A percentile compares a stretch with the other conserved stretches of the same genome.
phyloP scores from a whole-genome alignment of 257 asterid species.

The Nicotiana sylvestris region DNA sequence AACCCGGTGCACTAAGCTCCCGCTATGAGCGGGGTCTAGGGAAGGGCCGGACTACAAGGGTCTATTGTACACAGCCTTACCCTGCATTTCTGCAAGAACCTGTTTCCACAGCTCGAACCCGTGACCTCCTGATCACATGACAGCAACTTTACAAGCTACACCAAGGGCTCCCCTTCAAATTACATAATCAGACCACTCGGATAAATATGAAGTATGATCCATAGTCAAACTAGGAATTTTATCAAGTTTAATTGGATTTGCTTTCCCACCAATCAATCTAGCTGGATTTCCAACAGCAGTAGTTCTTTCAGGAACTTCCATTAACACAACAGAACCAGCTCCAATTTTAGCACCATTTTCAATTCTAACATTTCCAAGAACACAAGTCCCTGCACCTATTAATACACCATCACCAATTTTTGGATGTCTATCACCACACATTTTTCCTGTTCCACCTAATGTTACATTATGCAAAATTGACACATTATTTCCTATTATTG shows the following conservation, averaged over 20 bases:
- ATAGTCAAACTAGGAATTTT: constrained; percentile 71
- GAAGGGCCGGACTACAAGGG: too few species aligned
- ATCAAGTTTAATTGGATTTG: constrained; percentile 64
- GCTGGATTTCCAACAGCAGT: constrained; percentile 96
- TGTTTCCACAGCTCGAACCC: too few species aligned
- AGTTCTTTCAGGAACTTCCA: constrained; percentile 72
- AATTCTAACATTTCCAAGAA: constrained; percentile 72
- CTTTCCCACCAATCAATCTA: constrained; percentile 71
- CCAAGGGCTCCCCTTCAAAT: constrained; percentile 24
- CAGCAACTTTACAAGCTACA: too few species aligned
- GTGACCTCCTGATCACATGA: too few species aligned
- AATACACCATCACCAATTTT: constrained; percentile 83
- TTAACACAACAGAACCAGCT: constrained; percentile 85
- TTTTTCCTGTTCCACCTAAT: constrained; percentile 88
- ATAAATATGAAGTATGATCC: constrained; percentile 76
- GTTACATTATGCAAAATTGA: constrained; percentile 91
- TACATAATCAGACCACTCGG: constrained; percentile 82
- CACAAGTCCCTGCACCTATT: constrained; percentile 93
- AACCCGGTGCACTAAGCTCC: too few species aligned
- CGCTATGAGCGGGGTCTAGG: too few species aligned
- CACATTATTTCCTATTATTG: constrained; percentile 75
- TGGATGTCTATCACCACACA: constrained; percentile 75
- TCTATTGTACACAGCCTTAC: too few species aligned
- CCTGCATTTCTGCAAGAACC: too few species aligned
- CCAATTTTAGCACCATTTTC: constrained; percentile 90